Evolutionary conservation across 257 asterid genomes (phyloP).

Genomic region (Nicotiana benthamiana): DNA sequence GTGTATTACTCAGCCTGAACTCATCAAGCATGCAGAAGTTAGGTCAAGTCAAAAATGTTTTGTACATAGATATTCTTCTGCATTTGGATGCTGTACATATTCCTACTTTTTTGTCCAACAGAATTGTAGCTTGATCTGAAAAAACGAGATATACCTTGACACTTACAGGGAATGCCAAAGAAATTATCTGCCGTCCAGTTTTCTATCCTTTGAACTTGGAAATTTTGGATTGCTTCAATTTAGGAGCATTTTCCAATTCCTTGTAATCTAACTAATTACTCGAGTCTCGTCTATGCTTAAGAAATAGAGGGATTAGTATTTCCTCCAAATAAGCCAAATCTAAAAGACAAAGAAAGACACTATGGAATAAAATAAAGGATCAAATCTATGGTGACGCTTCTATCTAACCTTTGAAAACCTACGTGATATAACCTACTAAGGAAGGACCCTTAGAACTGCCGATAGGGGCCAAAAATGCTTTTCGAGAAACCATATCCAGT

Average conservation of each 20-base stretch:
- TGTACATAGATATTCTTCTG: conserved; percentile 1
- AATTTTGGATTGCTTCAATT: background rate
- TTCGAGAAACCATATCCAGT: too few species aligned
- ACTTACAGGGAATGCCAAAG: background rate
- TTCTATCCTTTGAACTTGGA: background rate
- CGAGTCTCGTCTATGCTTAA: background rate
- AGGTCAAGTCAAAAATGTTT: background rate
- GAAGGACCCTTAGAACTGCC: too few species aligned
- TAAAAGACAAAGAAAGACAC: background rate
- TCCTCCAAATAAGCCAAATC: background rate
- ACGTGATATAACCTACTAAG: too few species aligned
- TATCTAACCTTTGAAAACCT: too few species aligned
- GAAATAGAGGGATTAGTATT: background rate
- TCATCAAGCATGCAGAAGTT: background rate
- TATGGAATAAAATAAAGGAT: background rate
- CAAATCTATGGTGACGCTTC: background rate
- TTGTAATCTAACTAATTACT: background rate
- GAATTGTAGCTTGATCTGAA: background rate
- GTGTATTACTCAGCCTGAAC: background rate
- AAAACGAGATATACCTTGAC: background rate
- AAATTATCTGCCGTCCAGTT: background rate
- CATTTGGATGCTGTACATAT: background rate
- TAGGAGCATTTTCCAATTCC: background rate
- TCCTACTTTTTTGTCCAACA: background rate
- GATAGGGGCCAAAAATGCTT: too few species aligned